Percentiles rank a stretch among this genome's conserved stretches.
phyloP scores from a whole-genome alignment of 202 grass and related monocot genomes.

The Zoysia matrella region DNA sequence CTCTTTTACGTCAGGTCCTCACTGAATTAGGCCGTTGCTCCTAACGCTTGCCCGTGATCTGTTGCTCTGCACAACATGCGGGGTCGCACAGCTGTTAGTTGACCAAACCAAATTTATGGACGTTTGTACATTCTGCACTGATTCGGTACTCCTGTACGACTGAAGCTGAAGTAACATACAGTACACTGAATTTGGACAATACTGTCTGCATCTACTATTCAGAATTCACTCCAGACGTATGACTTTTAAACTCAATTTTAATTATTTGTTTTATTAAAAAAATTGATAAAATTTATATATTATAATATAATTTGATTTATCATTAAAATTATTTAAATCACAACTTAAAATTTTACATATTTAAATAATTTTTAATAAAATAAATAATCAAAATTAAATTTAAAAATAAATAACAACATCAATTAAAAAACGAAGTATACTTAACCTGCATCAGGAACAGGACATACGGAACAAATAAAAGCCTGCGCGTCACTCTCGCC shows the following conservation, averaged over 20 bases:
- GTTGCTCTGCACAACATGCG: neutral
- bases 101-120: constrained; percentile 30
- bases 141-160: neutral
- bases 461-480: constrained; percentile 10
- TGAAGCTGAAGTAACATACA: constrained; percentile 13
- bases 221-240: neutral
- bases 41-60: neutral
- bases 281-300: too few relatives aligned
- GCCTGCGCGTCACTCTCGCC: too few relatives aligned
- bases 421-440: too few relatives aligned
- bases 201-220: neutral
- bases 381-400: too few relatives aligned
- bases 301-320: too few relatives aligned
- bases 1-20: constrained; percentile 40
- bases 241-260: too few relatives aligned
- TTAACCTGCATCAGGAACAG: neutral
- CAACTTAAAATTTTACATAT: too few relatives aligned
- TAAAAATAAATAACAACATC: too few relatives aligned
- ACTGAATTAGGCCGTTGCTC: constrained; percentile 18
- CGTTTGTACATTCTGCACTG: too few relatives aligned
- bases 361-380: too few relatives aligned
- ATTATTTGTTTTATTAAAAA: too few relatives aligned
- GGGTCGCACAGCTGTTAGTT: constrained; percentile 8
- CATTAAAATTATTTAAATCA: too few relatives aligned
- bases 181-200: constrained; percentile 5